phyloP scores from a whole-genome alignment of 768 basidiomycete species.

The Hypholoma fasciculare region DNA sequence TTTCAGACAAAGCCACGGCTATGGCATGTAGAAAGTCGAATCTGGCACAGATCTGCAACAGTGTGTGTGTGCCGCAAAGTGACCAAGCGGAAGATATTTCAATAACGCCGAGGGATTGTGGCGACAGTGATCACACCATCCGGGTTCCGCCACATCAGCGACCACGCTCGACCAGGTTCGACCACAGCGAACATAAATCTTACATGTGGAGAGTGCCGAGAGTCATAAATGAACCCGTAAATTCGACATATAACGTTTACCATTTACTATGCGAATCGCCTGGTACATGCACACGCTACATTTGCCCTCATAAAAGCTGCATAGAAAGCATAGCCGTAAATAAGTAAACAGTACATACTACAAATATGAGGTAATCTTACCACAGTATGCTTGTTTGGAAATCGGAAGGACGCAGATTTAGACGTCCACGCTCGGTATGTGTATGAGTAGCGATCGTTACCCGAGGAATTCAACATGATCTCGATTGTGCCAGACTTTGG shows the following conservation, averaged over 20 bases:
- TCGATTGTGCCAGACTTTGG: conserved; percentile 4
- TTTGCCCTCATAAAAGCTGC: too few relatives aligned
- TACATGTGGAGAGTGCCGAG: too few relatives aligned
- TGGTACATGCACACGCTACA: too few relatives aligned
- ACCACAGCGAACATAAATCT: too few relatives aligned
- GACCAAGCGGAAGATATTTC: conserved; percentile 5
- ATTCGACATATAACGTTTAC: too few relatives aligned
- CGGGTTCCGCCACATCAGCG: background rate
- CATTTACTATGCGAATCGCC: too few relatives aligned
- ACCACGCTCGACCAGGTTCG: background rate
- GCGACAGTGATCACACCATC: conserved; percentile 2
- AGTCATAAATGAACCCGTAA: too few relatives aligned
- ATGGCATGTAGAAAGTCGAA: background rate
- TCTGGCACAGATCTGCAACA: background rate
- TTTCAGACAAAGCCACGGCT: background rate
- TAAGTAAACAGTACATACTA: too few relatives aligned
- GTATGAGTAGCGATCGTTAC: background rate
- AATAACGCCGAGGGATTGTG: conserved; percentile 15
- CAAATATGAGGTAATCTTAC: background rate
- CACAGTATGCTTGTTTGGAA: background rate
- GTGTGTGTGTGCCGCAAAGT: background rate
- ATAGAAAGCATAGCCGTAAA: too few relatives aligned
- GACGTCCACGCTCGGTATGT: conserved; percentile 1
- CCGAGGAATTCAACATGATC: conserved; percentile 17
- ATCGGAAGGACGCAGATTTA: background rate